Evolutionary conservation across 2,329 filamentous ascomycete genomes (phyloP).

Genomic region (Moelleriella libera): DNA sequence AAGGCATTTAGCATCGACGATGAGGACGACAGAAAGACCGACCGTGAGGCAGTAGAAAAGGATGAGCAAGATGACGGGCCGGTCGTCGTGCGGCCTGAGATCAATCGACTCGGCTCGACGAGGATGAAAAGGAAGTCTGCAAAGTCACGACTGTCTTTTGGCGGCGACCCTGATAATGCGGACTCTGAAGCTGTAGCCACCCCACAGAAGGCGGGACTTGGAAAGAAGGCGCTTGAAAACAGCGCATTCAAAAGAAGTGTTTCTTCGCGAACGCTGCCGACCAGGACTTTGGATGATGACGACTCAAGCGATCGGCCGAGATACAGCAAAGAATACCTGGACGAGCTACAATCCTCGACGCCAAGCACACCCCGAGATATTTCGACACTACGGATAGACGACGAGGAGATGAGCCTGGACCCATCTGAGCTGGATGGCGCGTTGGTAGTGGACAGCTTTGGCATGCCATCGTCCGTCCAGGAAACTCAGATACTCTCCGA

Average conservation of each 20-base stretch:
- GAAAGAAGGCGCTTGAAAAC: constrained; percentile 50
- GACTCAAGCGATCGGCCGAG: constrained; percentile 54
- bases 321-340: constrained; percentile 78
- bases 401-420: constrained; percentile 41
- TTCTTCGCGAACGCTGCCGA: constrained; percentile 34
- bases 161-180: constrained; percentile 36
- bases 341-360: constrained; percentile 74
- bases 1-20: constrained; percentile 37
- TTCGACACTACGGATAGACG: constrained; percentile 25
- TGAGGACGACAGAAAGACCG: constrained; percentile 13
- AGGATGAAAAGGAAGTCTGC: constrained; percentile 52
- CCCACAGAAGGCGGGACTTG: constrained; percentile 53
- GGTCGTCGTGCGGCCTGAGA: constrained; percentile 32
- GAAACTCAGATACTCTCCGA: constrained; percentile 56
- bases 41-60: constrained; percentile 12
- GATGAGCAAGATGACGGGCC: constrained; percentile 31
- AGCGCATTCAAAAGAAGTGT: constrained; percentile 44
- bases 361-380: constrained; percentile 65
- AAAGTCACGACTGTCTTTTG: constrained; percentile 60
- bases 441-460: constrained; percentile 42
- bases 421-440: constrained; percentile 48
- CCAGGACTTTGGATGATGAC: constrained; percentile 33
- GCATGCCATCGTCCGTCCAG: constrained; percentile 14
- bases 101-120: constrained; percentile 31
- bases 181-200: constrained; percentile 36